phyloP scores from a whole-genome alignment of 768 basidiomycete species.

The Auriscalpium orientale region DNA sequence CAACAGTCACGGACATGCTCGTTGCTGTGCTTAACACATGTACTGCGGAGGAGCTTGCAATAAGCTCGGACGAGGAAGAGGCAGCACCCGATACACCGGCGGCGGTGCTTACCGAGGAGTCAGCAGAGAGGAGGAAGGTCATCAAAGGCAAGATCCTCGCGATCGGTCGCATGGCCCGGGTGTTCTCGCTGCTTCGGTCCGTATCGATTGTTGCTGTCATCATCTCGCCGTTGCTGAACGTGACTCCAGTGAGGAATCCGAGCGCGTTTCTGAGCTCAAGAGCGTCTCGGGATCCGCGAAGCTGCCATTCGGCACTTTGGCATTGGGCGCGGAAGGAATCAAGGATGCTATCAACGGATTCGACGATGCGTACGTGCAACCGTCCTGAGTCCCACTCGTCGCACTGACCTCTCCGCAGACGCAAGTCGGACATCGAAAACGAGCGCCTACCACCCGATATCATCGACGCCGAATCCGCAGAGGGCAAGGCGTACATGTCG shows the following conservation, averaged over 20 bases:
- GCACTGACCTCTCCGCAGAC: slow-evolving; percentile 36
- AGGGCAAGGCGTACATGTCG: slow-evolving; percentile 53
- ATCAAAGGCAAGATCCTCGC: slow-evolving; percentile 99
- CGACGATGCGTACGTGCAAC: slow-evolving; percentile 80
- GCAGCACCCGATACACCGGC: slow-evolving; percentile 31
- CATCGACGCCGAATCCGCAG: slow-evolving; percentile 70
- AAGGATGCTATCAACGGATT: slow-evolving; percentile 91
- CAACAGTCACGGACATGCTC: slow-evolving; percentile 94
- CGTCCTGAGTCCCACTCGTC: background rate
- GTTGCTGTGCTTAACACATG: slow-evolving; percentile 96
- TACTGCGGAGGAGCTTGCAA: slow-evolving; percentile 94
- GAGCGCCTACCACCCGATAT: slow-evolving; percentile 96
- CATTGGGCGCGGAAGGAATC: slow-evolving; percentile 87
- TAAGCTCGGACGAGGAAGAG: slow-evolving; percentile 46
- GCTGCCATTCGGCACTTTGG: slow-evolving; percentile 78
- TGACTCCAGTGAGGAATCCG: slow-evolving; percentile 81
- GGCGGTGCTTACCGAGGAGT: slow-evolving; percentile 33
- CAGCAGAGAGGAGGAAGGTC: slow-evolving; percentile 71
- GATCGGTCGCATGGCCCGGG: slow-evolving; percentile 91
- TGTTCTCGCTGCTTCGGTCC: slow-evolving; percentile 91
- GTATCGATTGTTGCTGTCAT: slow-evolving; percentile 19
- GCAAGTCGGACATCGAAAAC: slow-evolving; percentile 98
- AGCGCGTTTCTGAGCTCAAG: slow-evolving; percentile 95
- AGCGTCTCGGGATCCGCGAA: slow-evolving; percentile 71
- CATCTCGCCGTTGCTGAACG: background rate